These are phyloP conservation scores for Ilex asprella DNA, from an alignment of 257 asterid genomes.

Conservation along the genomic window DNA sequence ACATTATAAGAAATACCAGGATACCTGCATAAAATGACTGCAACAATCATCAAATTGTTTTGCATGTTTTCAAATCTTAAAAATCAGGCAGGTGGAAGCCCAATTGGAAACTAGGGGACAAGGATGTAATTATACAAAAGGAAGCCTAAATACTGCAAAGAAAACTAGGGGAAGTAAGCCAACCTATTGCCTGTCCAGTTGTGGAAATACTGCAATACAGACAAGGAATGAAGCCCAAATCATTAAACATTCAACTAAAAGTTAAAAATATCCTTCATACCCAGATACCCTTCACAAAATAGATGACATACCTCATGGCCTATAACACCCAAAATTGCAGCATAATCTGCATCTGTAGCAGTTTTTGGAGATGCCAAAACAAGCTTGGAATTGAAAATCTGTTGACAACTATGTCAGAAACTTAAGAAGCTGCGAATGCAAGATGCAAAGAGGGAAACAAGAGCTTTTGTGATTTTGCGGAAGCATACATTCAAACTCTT, in stretches of 20 bases:
- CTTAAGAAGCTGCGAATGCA: neutral
- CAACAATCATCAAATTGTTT: neutral
- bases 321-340: constrained; percentile 91
- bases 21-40: neutral
- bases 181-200: constrained; percentile 99
- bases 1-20: too few species aligned
- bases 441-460: too few species aligned
- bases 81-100: neutral
- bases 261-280: neutral
- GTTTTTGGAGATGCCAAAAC: constrained; percentile 97
- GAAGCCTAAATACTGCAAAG: too few species aligned
- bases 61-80: neutral
- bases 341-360: constrained; percentile 93
- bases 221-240: constrained; percentile 13
- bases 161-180: constrained; percentile 6
- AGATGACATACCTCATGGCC: constrained; percentile 77
- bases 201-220: constrained; percentile 84
- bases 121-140: neutral
- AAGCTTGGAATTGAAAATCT: constrained; percentile 92
- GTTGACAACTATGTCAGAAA: constrained; percentile 20
- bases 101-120: neutral
- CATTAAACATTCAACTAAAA: neutral
- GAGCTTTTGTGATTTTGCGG: constrained; percentile 30
- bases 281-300: neutral
- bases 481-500: constrained; percentile 84